A percentile compares a stretch with the other conserved stretches of the same genome.
These are phyloP conservation scores for Metschnikowia kofuensis DNA, from an alignment of 805 yeast genomes.

Conservation along the genomic window DNA sequence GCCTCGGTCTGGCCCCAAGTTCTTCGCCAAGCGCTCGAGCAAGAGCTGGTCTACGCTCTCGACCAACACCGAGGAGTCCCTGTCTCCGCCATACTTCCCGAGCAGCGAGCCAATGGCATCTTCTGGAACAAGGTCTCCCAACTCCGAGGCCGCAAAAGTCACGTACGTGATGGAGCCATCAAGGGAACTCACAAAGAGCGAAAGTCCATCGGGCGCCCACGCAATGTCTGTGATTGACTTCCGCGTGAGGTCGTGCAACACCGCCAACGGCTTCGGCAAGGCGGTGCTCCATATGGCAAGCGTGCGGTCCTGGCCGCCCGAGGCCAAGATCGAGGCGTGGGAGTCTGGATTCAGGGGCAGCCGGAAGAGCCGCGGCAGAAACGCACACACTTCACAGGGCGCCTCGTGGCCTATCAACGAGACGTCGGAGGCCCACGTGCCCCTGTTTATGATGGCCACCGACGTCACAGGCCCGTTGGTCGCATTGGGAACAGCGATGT, in stretches of 20 bases:
- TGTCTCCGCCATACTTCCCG: slow-evolving; percentile 82
- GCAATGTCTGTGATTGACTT: slow-evolving; percentile 84
- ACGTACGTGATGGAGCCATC: slow-evolving; percentile 80
- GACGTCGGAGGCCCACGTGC: slow-evolving; percentile 74
- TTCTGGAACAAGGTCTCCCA: slow-evolving; percentile 65
- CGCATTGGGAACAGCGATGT: slow-evolving; percentile 82
- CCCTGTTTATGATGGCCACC: slow-evolving; percentile 70
- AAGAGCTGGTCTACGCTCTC: slow-evolving; percentile 78
- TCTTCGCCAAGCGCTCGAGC: slow-evolving; percentile 26
- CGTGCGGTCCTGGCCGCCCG: slow-evolving; percentile 93
- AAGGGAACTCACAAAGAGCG: slow-evolving; percentile 71
- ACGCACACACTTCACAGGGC: slow-evolving; percentile 77
- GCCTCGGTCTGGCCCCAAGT: too few species aligned
- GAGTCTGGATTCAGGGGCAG: slow-evolving; percentile 19
- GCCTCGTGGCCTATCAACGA: slow-evolving; percentile 80
- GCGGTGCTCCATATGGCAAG: slow-evolving; percentile 86
- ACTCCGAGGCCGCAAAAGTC: slow-evolving; percentile 58
- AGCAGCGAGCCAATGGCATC: slow-evolving; percentile 63
- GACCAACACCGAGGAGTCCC: slow-evolving; percentile 80
- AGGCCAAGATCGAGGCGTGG: slow-evolving; percentile 75
- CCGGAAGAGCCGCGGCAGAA: slow-evolving; percentile 67
- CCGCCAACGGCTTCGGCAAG: slow-evolving; percentile 71
- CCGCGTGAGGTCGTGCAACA: slow-evolving; percentile 69
- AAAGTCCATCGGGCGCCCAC: slow-evolving; percentile 82
- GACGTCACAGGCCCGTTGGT: slow-evolving; percentile 80